Percentiles rank a stretch among this genome's conserved stretches.
Conservation (phyloP, 768 basidiomycete species). For the Tricholoma terreum region DNA sequence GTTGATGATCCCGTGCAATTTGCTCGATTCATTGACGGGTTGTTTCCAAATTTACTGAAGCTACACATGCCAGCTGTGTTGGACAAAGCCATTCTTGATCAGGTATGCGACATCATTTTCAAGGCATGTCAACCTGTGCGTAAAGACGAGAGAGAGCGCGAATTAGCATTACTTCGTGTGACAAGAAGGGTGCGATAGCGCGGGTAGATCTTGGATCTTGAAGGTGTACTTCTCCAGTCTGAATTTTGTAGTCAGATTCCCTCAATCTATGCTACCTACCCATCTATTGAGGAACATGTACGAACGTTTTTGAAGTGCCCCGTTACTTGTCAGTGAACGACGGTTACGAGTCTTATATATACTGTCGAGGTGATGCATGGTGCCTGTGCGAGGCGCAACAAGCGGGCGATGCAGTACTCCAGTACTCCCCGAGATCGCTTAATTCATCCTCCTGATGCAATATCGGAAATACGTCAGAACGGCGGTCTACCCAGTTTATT, state of each 20-base stretch:
- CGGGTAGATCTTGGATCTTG: not conserved
- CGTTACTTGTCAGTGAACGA: too few relatives aligned
- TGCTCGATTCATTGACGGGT: constrained; percentile 1
- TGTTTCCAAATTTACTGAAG: not conserved
- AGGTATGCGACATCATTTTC: not conserved
- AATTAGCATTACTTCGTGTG: not conserved
- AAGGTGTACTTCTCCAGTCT: not conserved
- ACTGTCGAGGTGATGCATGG: too few relatives aligned
- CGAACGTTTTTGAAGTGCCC: too few relatives aligned
- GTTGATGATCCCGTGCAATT: not conserved
- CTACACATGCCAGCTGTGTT: not conserved
- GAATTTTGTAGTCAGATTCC: not conserved
- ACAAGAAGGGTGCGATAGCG: not conserved
- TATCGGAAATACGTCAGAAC: too few relatives aligned
- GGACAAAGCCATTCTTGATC: not conserved
- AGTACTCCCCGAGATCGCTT: too few relatives aligned
- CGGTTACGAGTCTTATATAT: too few relatives aligned
- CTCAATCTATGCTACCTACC: too few relatives aligned
- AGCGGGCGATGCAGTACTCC: too few relatives aligned
- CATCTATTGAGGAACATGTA: too few relatives aligned
- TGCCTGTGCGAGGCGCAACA: too few relatives aligned
- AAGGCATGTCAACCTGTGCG: not conserved
- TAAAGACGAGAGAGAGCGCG: not conserved
- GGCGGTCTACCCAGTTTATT: too few relatives aligned
- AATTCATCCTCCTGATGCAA: too few relatives aligned